Conservation (phyloP, 2,329 filamentous ascomycete species). For the Cytospora chrysosperma region DNA sequence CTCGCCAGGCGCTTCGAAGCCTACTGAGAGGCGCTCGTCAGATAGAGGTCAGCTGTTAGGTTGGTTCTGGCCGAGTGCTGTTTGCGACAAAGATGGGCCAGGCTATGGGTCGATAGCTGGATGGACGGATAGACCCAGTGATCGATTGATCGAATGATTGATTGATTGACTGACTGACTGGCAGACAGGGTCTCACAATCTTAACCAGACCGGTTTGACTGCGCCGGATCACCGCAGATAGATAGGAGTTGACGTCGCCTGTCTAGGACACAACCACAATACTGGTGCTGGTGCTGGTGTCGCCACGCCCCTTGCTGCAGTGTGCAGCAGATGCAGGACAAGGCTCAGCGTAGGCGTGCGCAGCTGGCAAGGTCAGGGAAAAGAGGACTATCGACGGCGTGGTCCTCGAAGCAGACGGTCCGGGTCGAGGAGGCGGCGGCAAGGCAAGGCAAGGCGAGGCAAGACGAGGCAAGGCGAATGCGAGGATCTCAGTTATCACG, state of each 20-base stretch:
- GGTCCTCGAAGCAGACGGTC: neutral
- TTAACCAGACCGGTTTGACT: neutral
- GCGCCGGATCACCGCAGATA: constrained; percentile 16
- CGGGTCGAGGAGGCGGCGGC: neutral
- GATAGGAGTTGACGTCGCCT: neutral
- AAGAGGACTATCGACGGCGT: neutral
- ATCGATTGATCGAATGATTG: constrained; percentile 1
- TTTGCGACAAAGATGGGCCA: neutral
- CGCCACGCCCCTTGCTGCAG: constrained; percentile 16
- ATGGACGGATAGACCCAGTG: neutral
- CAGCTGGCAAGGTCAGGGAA: neutral
- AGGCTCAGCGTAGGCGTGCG: constrained; percentile 2
- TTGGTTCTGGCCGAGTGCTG: neutral
- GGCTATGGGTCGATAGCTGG: neutral
- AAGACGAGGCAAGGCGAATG: neutral
- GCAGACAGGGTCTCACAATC: neutral
- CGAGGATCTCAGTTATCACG: neutral
- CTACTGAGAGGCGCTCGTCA: neutral
- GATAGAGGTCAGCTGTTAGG: neutral
- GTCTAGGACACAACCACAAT: constrained; percentile 15
- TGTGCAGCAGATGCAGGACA: constrained; percentile 10
- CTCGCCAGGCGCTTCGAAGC: neutral
- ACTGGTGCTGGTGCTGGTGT: constrained; percentile 9
- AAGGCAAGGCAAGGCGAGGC: neutral
- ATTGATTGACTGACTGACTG: no score